Conservation (phyloP, 2,329 filamentous ascomycete species). For the Colletotrichum falcatum region DNA sequence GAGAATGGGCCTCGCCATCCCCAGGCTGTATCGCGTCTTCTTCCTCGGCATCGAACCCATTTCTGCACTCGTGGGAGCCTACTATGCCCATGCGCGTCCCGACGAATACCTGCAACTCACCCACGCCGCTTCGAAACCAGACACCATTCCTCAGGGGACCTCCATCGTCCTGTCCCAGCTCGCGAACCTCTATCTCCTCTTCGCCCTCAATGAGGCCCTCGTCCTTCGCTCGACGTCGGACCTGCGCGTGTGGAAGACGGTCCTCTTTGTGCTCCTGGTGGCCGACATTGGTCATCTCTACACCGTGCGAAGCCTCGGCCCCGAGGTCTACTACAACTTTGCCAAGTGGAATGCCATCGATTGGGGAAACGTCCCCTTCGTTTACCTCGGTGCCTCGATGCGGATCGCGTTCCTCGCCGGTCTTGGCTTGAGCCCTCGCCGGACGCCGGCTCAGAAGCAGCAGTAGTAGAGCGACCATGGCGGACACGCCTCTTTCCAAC, state of each 20-base stretch:
- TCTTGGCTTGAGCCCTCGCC: constrained; percentile 59
- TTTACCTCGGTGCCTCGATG: constrained; percentile 74
- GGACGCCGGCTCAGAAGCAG: constrained; percentile 38
- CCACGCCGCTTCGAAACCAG: constrained; percentile 63
- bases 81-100: constrained; percentile 63
- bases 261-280: constrained; percentile 75
- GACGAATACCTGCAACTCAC: constrained; percentile 73
- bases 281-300: constrained; percentile 84
- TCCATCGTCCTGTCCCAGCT: constrained; percentile 79
- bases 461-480: constrained; percentile 22
- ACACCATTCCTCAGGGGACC: constrained; percentile 67
- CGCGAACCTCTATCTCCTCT: constrained; percentile 82
- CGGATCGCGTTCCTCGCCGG: constrained; percentile 69
- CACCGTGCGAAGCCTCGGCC: constrained; percentile 70
- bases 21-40: constrained; percentile 75
- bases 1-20: constrained; percentile 60
- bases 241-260: constrained; percentile 75
- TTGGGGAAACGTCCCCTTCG: constrained; percentile 77
- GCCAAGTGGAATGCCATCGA: constrained; percentile 74
- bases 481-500: constrained; percentile 10
- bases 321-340: constrained; percentile 72
- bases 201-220: constrained; percentile 81
- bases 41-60: constrained; percentile 79
- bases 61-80: constrained; percentile 65
- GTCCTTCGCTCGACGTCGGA: constrained; percentile 78